Evolutionary conservation across 163 green algal species (phyloP).

Genomic region (Scenedesmus sp.): DNA sequence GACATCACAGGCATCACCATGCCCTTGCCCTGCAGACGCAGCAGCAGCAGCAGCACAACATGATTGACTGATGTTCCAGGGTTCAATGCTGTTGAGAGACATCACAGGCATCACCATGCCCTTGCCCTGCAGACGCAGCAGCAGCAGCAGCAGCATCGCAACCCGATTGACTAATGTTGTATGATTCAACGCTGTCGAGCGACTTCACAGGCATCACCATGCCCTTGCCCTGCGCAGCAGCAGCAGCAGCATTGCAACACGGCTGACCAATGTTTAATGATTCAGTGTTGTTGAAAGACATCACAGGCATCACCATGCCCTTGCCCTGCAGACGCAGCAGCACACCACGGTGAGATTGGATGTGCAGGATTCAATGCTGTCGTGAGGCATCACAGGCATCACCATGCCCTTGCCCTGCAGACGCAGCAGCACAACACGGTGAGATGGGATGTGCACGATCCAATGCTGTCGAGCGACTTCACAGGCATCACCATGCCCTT

Average conservation of each 20-base stretch:
- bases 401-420: background rate
- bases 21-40: conserved; percentile 3
- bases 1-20: background rate
- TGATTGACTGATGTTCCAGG: background rate
- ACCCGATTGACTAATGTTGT: background rate
- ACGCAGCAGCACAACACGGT: too few species aligned
- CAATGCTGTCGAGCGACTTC: too few species aligned
- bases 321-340: background rate
- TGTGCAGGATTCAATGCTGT: too few species aligned
- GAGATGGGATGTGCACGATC: too few species aligned
- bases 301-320: background rate
- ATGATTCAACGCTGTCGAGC: too few species aligned
- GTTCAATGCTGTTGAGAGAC: background rate
- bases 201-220: background rate
- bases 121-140: background rate
- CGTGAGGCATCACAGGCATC: background rate
- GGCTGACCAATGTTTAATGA: too few species aligned
- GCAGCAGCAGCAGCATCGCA: background rate
- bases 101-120: background rate
- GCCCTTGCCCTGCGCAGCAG: background rate
- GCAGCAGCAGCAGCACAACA: background rate
- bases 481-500: background rate
- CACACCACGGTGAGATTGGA: too few species aligned
- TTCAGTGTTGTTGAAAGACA: too few species aligned
- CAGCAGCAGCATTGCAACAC: too few species aligned